A percentile compares a stretch with the other conserved stretches of the same genome.
phyloP scores from a whole-genome alignment of 305 asterid species.

The Fraxinus greggii region DNA sequence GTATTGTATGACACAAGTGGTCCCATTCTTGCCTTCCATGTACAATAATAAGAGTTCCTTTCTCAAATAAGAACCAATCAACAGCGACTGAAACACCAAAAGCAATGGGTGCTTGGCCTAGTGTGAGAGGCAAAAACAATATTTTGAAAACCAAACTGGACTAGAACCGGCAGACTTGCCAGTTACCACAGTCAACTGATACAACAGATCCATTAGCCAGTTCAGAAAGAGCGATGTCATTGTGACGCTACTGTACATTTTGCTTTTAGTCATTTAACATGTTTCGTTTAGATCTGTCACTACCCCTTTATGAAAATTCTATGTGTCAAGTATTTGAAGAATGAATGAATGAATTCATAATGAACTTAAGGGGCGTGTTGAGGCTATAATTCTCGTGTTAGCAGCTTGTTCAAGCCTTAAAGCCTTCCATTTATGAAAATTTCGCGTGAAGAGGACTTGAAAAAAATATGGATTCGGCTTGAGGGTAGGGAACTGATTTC shows the following conservation, averaged over 20 bases:
- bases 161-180: not conserved
- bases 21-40: not conserved
- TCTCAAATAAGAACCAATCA: not conserved
- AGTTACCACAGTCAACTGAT: not conserved
- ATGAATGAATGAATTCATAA: not conserved
- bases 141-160: not conserved
- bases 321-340: not conserved
- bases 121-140: not conserved
- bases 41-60: not conserved
- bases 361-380: not conserved
- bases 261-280: not conserved
- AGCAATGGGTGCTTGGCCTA: not conserved
- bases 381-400: not conserved
- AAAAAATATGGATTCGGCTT: not conserved
- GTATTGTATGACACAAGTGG: not conserved
- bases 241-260: not conserved
- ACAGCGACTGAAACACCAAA: not conserved
- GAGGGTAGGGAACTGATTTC: not conserved
- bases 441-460: not conserved
- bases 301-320: not conserved
- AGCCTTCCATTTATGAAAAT: not conserved
- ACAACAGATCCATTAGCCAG: not conserved
- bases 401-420: not conserved
- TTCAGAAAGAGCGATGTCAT: not conserved
- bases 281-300: not conserved